phyloP scores from a whole-genome alignment of 768 basidiomycete genomes.

The Phallus indusiatus region DNA sequence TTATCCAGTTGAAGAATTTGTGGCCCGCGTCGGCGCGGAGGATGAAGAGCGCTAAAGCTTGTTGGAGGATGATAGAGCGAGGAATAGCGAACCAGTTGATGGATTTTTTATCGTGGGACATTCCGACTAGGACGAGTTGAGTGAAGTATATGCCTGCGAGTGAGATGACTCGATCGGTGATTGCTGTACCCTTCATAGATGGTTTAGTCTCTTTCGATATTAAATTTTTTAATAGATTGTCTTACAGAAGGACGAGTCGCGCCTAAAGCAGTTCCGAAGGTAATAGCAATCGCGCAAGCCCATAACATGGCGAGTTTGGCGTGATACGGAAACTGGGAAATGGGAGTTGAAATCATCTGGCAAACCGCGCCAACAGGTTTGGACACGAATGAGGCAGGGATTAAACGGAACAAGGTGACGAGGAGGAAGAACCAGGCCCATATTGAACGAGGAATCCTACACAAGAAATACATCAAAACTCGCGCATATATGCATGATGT shows the following conservation, averaged over 20 bases:
- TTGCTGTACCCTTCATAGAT: neutral
- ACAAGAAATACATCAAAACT: neutral
- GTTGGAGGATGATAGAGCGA: constrained; percentile 6
- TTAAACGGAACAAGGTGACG: constrained; percentile 1
- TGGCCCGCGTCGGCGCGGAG: neutral
- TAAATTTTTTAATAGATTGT: neutral
- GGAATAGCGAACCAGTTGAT: constrained; percentile 5
- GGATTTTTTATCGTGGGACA: neutral
- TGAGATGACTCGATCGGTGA: constrained; percentile 2
- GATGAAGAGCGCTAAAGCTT: constrained; percentile 5
- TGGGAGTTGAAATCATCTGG: neutral
- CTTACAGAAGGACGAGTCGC: neutral
- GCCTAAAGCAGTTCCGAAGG: constrained; percentile 2
- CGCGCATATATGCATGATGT: neutral
- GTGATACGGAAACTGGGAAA: neutral
- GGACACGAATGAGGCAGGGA: neutral
- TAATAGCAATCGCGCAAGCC: constrained; percentile 3
- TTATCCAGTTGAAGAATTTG: neutral
- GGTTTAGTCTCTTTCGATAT: neutral
- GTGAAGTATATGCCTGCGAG: constrained; percentile 4
- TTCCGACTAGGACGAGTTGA: neutral
- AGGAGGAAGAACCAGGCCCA: constrained; percentile 10
- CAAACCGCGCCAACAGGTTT: neutral
- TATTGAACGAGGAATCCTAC: neutral
- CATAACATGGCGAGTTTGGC: constrained; percentile 1